Conservation (phyloP, 371 early-diverging fungal species). For the Gilbertella persicaria region DNA sequence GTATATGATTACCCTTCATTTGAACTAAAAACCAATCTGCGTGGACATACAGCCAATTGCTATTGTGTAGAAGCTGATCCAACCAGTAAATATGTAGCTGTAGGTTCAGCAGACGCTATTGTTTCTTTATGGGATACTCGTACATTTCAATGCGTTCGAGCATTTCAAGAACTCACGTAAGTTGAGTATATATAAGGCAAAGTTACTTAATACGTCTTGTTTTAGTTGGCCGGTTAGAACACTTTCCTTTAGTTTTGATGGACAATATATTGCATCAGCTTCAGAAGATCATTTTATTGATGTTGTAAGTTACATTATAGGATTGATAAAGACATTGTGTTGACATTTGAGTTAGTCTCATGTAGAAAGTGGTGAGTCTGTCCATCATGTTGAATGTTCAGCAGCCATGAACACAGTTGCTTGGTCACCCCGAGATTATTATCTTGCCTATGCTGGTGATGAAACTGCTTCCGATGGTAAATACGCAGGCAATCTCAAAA, state of each 20-base stretch:
- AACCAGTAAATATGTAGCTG: slow-evolving; percentile 73
- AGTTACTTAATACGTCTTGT: background rate
- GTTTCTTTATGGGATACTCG: slow-evolving; percentile 79
- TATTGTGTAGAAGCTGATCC: slow-evolving; percentile 87
- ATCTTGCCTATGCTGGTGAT: slow-evolving; percentile 85
- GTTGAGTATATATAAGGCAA: slow-evolving; percentile 18
- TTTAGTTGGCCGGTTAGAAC: slow-evolving; percentile 82
- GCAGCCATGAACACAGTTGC: slow-evolving; percentile 81
- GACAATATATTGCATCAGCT: slow-evolving; percentile 80
- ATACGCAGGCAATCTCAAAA: slow-evolving; percentile 49
- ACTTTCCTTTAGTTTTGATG: slow-evolving; percentile 84
- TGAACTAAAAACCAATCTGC: slow-evolving; percentile 57
- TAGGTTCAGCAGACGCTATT: slow-evolving; percentile 78
- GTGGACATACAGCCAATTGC: slow-evolving; percentile 82
- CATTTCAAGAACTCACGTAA: slow-evolving; percentile 73
- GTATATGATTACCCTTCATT: slow-evolving; percentile 67
- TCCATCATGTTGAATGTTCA: slow-evolving; percentile 67
- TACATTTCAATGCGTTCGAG: slow-evolving; percentile 61
- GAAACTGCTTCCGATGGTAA: slow-evolving; percentile 53
- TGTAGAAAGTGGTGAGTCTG: slow-evolving; percentile 75
- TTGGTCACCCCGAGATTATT: slow-evolving; percentile 81
- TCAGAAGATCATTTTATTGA: slow-evolving; percentile 82
- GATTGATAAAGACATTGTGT: background rate
- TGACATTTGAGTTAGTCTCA: slow-evolving; percentile 54
- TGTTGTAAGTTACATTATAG: slow-evolving; percentile 55